Evolutionary conservation across 129 eudicot genomes (phyloP).

Genomic region (Erigeron canadensis): DNA sequence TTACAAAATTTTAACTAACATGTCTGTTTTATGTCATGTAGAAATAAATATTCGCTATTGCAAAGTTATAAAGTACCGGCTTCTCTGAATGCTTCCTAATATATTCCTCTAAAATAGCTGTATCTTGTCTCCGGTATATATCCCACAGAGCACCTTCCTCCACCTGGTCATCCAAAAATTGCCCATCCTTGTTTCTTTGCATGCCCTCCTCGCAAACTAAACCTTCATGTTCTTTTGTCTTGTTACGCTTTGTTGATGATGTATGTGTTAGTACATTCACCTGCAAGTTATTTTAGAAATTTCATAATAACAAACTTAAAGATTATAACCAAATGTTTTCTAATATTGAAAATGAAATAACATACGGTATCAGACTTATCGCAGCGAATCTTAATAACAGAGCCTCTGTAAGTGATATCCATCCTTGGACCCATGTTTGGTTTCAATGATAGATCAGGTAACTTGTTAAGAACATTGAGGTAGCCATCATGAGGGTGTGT

Average conservation of each 20-base stretch:
- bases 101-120: slow-evolving; percentile 8
- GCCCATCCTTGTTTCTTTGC: not conserved
- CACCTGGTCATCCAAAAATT: not conserved
- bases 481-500: slow-evolving; percentile 15
- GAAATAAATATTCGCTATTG: not conserved
- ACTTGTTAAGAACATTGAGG: slow-evolving; percentile 1
- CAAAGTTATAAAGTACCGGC: slow-evolving; percentile 5
- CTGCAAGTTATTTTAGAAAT: not conserved
- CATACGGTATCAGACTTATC: slow-evolving; percentile 20
- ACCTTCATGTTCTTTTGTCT: not conserved
- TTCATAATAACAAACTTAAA: not conserved
- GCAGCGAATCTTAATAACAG: slow-evolving; percentile 14
- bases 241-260: slow-evolving; percentile 16
- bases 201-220: slow-evolving; percentile 2
- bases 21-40: not conserved
- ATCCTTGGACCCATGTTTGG: slow-evolving; percentile 21
- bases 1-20: not conserved
- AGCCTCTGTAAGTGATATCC: slow-evolving; percentile 1
- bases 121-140: slow-evolving; percentile 5
- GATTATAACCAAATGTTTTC: not conserved
- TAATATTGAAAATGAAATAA: not conserved
- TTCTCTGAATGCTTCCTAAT: slow-evolving; percentile 1
- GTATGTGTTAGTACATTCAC: slow-evolving; percentile 19
- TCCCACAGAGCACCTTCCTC: slow-evolving; percentile 23
- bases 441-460: not conserved